Base-by-base conservation (phyloP, 2,329 filamentous ascomycete genomes). In the Aspergillus novoparasiticus region DNA sequence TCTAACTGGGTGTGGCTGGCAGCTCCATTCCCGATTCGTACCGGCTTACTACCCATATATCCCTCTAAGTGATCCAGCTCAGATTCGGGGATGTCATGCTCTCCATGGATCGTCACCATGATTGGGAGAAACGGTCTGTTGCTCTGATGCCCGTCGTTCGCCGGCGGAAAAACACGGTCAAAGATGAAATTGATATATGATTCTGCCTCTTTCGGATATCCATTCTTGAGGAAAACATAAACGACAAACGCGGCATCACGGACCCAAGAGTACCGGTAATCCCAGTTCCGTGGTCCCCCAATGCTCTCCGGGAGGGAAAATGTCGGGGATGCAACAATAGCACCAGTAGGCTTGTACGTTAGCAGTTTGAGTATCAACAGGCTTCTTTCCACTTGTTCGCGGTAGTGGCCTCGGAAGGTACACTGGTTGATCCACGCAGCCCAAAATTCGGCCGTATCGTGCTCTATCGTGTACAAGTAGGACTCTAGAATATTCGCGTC, bases 121-220 rank as follows among this genome's bases (percentile, higher is more conserved):
- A 50, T 50, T 6, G 46, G 46, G 14, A 50, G 46, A 11, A 50
- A 50, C 1, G 23, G 26, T 19, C 14, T 30, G 12, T 50, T 19
- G 2, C 16, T 10, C 14, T 30, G 8, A n/a, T 86, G 83, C 1
- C 88, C 88, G 64, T 86, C 83, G 36, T 86, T 81, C 9, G 71
- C 60, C 39, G 75, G 72, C 9, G 75, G 75, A 59, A 77, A 73
- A 64, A 93, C 87, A 11, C 90, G 85, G 67, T 91, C 86, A 76
- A 86, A 91, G 67, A 94, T 92, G 73, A 93, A 94, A 59, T 85
- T 84, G 84, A 93, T 92, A 75, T 92, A 94, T 1, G 89, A 87
- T 73, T 93, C 89, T 4, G 90, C 90, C 75, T 94, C 91, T 23
- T 88, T 85, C 32, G 83, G 88, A 77, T 93, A 93, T 6, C 91